Percentiles rank a stretch among this genome's conserved stretches.
Evolutionary conservation across 306 rosid species (phyloP).

Genomic region (Oxytropis ochrocephala): DNA sequence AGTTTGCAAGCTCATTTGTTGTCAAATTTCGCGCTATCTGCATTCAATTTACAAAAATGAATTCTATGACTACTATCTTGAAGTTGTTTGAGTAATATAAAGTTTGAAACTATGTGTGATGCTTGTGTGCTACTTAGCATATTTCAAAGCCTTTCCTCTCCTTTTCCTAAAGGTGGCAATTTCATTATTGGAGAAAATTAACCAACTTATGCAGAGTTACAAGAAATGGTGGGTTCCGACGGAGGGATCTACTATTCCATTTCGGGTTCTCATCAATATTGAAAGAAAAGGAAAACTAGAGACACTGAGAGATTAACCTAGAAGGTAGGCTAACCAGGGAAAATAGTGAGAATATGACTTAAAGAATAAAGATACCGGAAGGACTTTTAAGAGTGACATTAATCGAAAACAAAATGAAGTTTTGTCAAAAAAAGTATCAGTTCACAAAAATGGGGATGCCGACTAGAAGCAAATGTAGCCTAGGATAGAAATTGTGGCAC

Average conservation of each 20-base stretch:
- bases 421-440: not conserved
- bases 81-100: not conserved
- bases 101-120: not conserved
- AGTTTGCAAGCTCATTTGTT: conserved; percentile 73
- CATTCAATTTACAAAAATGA: conserved; percentile 19
- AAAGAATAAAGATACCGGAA: not conserved
- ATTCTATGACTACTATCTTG: not conserved
- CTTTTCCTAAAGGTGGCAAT: conserved; percentile 1
- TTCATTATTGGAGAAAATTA: not conserved
- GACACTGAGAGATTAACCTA: not conserved
- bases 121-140: not conserved
- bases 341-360: not conserved
- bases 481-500: not conserved
- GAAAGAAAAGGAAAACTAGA: not conserved
- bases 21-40: conserved; percentile 94
- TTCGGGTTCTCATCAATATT: not conserved
- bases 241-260: not conserved
- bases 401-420: not conserved
- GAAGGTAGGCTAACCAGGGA: not conserved
- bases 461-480: not conserved
- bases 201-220: not conserved
- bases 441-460: not conserved
- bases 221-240: not conserved
- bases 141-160: conserved; percentile 10
- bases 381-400: not conserved